Evolutionary conservation across 2,329 filamentous ascomycete genomes (phyloP).

Genomic region (Penicillium sp.): DNA sequence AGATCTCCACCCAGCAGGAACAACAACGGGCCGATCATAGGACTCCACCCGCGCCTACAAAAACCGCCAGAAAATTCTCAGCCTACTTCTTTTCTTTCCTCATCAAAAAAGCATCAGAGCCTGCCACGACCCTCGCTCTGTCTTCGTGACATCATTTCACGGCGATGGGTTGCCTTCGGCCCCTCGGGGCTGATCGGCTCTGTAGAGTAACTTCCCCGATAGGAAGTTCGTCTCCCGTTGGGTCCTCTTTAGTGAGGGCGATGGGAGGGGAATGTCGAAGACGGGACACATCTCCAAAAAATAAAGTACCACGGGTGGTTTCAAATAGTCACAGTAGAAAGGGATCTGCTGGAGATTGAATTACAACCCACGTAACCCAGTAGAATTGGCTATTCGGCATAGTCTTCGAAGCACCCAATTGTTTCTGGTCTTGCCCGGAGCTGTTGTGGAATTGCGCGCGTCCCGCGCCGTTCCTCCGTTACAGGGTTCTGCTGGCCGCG

Average conservation of each 20-base stretch:
- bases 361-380: background rate
- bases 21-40: slow-evolving; percentile 35
- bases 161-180: slow-evolving; percentile 71
- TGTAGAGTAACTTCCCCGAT: slow-evolving; percentile 66
- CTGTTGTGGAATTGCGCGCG: background rate
- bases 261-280: slow-evolving; percentile 72
- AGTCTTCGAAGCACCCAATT: background rate
- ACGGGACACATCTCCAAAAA: slow-evolving; percentile 58
- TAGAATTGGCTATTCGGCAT: background rate
- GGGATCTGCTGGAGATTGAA: too few relatives aligned
- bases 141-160: slow-evolving; percentile 49
- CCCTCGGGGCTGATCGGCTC: slow-evolving; percentile 60
- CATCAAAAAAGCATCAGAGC: slow-evolving; percentile 66
- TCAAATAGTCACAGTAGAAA: background rate
- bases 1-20: slow-evolving; percentile 19
- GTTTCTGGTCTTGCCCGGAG: background rate
- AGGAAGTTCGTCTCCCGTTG: slow-evolving; percentile 73
- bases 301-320: background rate
- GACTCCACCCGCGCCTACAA: slow-evolving; percentile 36
- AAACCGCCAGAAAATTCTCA: slow-evolving; percentile 27
- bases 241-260: slow-evolving; percentile 72
- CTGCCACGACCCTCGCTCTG: slow-evolving; percentile 71
- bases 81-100: slow-evolving; percentile 51
- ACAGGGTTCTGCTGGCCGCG: background rate
- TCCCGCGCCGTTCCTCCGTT: background rate